phyloP scores from a whole-genome alignment of 345 rosid species.

The Brassica juncea region DNA sequence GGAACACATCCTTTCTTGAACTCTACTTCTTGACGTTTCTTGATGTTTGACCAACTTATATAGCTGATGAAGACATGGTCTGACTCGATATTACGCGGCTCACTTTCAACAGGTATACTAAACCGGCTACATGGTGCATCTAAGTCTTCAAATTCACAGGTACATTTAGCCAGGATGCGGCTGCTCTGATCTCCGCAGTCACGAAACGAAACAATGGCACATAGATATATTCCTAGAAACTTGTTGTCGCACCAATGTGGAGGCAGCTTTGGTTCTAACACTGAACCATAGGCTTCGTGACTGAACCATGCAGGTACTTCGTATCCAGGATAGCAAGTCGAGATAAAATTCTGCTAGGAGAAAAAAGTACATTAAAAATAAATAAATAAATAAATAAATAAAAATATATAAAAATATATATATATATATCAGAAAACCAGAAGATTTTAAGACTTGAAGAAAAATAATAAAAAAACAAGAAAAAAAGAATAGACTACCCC shows the following conservation, averaged over 20 bases:
- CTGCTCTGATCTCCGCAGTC: neutral
- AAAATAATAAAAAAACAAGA: too few species aligned
- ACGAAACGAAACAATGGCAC: slow-evolving; percentile 19
- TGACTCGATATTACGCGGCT: slow-evolving; percentile 1
- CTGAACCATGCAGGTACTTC: slow-evolving; percentile 32
- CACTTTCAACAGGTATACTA: slow-evolving; percentile 15
- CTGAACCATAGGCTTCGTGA: slow-evolving; percentile 23
- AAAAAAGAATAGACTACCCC: slow-evolving; percentile 2
- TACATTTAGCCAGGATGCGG: slow-evolving; percentile 21
- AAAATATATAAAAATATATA: too few species aligned
- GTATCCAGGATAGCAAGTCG: slow-evolving; percentile 29
- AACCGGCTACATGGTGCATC: slow-evolving; percentile 21
- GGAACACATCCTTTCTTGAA: slow-evolving; percentile 13
- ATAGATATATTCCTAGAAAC: slow-evolving; percentile 18
- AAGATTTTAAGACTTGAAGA: neutral
- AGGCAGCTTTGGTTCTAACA: slow-evolving; percentile 27
- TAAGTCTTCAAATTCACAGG: slow-evolving; percentile 7
- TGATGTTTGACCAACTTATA: slow-evolving; percentile 20
- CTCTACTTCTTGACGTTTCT: slow-evolving; percentile 9
- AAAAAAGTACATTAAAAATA: neutral
- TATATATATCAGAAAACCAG: neutral
- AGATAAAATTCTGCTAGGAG: slow-evolving; percentile 22
- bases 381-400: neutral
- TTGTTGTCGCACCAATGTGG: slow-evolving; percentile 19
- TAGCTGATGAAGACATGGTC: slow-evolving; percentile 31